Conservation (phyloP, 2,329 filamentous ascomycete species). For the Aspergillus flavus region DNA sequence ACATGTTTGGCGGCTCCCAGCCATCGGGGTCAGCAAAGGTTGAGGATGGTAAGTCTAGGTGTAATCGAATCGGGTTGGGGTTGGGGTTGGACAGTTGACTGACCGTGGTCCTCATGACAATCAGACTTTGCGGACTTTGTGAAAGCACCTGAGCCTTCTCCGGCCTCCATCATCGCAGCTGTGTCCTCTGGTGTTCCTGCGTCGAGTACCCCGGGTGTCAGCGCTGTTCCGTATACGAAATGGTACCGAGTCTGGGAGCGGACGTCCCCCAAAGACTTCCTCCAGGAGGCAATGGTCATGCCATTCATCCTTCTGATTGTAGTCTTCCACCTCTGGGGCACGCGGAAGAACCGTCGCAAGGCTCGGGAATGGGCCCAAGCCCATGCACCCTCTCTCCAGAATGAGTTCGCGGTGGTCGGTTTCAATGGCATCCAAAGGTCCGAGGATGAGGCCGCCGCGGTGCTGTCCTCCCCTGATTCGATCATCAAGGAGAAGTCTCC, state of each 20-base stretch:
- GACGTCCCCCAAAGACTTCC: slow-evolving; percentile 80
- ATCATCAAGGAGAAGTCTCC: slow-evolving; percentile 83
- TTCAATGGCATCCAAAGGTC: slow-evolving; percentile 62
- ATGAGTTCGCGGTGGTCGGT: slow-evolving; percentile 86
- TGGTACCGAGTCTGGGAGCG: slow-evolving; percentile 99
- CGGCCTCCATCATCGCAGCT: slow-evolving; percentile 50
- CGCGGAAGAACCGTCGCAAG: slow-evolving; percentile 75
- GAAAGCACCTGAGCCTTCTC: slow-evolving; percentile 68
- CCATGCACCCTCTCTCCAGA: slow-evolving; percentile 70
- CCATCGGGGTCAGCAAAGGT: slow-evolving; percentile 31
- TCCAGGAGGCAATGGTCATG: slow-evolving; percentile 80
- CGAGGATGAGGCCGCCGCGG: slow-evolving; percentile 44
- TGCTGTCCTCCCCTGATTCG: slow-evolving; percentile 55
- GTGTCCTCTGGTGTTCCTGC: slow-evolving; percentile 41
- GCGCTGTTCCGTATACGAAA: slow-evolving; percentile 73
- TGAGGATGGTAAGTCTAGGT: slow-evolving; percentile 39
- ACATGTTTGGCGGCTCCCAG: slow-evolving; percentile 41
- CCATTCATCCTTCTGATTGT: slow-evolving; percentile 74
- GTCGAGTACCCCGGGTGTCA: slow-evolving; percentile 52
- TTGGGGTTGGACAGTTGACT: slow-evolving; percentile 1
- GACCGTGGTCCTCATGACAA: neutral
- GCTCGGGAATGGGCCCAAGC: slow-evolving; percentile 78
- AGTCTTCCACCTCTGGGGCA: slow-evolving; percentile 78
- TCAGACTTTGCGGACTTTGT: slow-evolving; percentile 95
- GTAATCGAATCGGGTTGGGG: slow-evolving; percentile 8